Percentiles rank a stretch among this genome's conserved stretches.
These are phyloP conservation scores for Blastobotrys arbuscula DNA, from an alignment of 1,139 yeast species.

Conservation along the genomic window DNA sequence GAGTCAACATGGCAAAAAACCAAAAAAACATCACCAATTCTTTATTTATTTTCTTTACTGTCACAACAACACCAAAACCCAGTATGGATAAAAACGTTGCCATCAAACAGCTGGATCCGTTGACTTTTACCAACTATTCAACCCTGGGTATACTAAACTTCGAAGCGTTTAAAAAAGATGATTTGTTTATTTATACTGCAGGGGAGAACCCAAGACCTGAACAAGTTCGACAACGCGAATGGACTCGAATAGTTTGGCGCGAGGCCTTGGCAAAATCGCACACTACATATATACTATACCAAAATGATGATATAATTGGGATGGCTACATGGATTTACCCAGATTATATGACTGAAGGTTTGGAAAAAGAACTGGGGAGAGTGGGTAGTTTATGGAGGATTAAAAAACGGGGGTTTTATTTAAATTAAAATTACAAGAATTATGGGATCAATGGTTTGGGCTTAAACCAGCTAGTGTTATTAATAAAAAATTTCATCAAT, in stretches of 20 bases:
- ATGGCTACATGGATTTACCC: conserved; percentile 13
- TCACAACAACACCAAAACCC: too few species aligned
- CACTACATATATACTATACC: not conserved
- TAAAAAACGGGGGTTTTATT: not conserved
- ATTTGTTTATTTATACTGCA: not conserved
- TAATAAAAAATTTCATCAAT: not conserved
- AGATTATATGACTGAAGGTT: conserved; percentile 10
- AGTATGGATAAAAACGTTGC: not conserved
- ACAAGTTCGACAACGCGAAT: not conserved
- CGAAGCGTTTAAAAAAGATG: not conserved
- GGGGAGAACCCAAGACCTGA: not conserved
- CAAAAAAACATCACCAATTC: too few species aligned
- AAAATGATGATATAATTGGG: conserved; percentile 6
- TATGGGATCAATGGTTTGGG: not conserved
- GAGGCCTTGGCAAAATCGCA: not conserved
- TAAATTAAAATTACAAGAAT: not conserved
- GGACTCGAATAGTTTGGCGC: conserved; percentile 2
- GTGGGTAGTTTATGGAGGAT: conserved; percentile 7
- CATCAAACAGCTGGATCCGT: not conserved
- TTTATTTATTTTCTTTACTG: too few species aligned
- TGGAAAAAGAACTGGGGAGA: conserved; percentile 12
- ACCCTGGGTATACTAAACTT: not conserved
- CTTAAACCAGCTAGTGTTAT: not conserved
- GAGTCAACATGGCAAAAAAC: too few species aligned
- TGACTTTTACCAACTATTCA: not conserved